Percentiles rank a stretch among this genome's conserved stretches.
These are phyloP conservation scores for Fusarium napiforme DNA, from an alignment of 2,329 filamentous ascomycete genomes.

Conservation along the genomic window DNA sequence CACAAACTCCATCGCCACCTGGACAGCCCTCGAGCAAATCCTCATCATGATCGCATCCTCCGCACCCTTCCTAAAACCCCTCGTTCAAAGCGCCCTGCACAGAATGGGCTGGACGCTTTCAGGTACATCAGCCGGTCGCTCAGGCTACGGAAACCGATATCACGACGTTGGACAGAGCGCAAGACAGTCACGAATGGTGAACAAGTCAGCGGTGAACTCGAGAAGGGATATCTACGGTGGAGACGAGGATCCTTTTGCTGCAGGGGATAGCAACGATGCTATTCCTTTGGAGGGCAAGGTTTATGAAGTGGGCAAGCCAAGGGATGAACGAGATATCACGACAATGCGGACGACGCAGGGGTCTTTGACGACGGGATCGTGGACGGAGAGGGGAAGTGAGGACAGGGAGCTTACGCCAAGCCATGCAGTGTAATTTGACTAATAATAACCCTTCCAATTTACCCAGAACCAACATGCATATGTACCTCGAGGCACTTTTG, in stretches of 20 bases:
- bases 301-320: neutral
- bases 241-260: constrained; percentile 14
- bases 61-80: constrained; percentile 6
- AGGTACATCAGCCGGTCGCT: neutral
- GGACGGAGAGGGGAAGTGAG: constrained; percentile 12
- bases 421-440: constrained; percentile 15
- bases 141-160: constrained; percentile 3
- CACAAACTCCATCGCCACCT: constrained; percentile 20
- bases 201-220: neutral
- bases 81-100: neutral
- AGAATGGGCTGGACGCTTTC: constrained; percentile 20
- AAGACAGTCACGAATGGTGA: neutral
- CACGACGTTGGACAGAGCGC: neutral
- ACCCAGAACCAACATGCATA: neutral
- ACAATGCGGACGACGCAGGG: neutral
- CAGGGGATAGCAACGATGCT: neutral
- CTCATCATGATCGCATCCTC: constrained; percentile 29
- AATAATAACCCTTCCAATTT: neutral
- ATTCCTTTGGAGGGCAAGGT: constrained; percentile 12
- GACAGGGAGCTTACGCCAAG: constrained; percentile 16
- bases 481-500: neutral
- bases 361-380: constrained; percentile 2
- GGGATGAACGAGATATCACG: neutral
- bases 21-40: constrained; percentile 22
- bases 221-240: constrained; percentile 2